Evolutionary conservation across 495 filamentous ascomycete species (phyloP).

Genomic region (Massariosphaeria phaeospora): DNA sequence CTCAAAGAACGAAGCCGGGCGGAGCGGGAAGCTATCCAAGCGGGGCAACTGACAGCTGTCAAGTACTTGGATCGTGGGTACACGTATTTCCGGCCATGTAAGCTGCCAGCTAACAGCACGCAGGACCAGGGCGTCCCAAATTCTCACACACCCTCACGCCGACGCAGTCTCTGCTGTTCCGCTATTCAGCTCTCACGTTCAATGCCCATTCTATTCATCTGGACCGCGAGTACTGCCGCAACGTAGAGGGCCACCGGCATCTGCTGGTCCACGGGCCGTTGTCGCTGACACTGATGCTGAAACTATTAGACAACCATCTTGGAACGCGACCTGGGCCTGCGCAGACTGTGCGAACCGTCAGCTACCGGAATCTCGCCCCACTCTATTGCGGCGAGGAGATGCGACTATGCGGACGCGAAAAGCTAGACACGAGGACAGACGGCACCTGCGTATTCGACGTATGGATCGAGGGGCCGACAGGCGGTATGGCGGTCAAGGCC

Average conservation of each 20-base stretch:
- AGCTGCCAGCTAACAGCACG: background rate
- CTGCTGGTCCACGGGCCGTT: conserved; percentile 84
- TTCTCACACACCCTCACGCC: conserved; percentile 59
- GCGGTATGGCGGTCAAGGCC: conserved; percentile 39
- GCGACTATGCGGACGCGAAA: conserved; percentile 37
- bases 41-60: background rate
- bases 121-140: conserved; percentile 45
- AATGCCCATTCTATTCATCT: conserved; percentile 84
- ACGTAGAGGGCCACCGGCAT: conserved; percentile 66
- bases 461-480: conserved; percentile 36
- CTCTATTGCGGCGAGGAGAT: conserved; percentile 63
- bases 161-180: conserved; percentile 64
- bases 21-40: conserved; percentile 34
- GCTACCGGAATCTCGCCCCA: conserved; percentile 80
- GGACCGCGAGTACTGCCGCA: conserved; percentile 63
- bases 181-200: conserved; percentile 79
- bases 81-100: background rate
- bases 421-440: background rate
- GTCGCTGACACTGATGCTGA: conserved; percentile 67
- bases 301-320: conserved; percentile 53
- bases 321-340: conserved; percentile 20
- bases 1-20: conserved; percentile 45
- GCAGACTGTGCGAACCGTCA: conserved; percentile 48
- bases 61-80: conserved; percentile 26
- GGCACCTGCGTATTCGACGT: conserved; percentile 25